These are phyloP conservation scores for Dictyostelium firmibasis DNA, from an alignment of 78 protist genomes.

Conservation along the genomic window DNA sequence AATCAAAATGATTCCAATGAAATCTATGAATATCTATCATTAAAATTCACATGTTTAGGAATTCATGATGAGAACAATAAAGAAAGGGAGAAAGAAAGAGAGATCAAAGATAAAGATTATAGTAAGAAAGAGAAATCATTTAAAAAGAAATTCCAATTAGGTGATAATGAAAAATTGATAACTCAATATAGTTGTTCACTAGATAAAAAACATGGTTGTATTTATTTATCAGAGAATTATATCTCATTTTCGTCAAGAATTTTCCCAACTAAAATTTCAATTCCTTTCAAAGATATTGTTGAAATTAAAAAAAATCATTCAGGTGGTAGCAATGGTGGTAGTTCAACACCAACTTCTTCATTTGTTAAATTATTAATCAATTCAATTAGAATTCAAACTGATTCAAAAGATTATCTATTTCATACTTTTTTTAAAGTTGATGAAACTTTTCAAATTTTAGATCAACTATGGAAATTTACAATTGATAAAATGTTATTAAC, in stretches of 20 bases:
- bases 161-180: slow-evolving; percentile 21
- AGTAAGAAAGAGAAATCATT: slow-evolving; percentile 42
- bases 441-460: slow-evolving; percentile 63
- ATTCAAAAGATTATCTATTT: slow-evolving; percentile 32
- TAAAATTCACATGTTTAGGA: slow-evolving; percentile 64
- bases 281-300: slow-evolving; percentile 17
- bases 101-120: slow-evolving; percentile 37
- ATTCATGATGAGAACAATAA: slow-evolving; percentile 48
- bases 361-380: slow-evolving; percentile 11
- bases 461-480: slow-evolving; percentile 65
- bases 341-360: not conserved
- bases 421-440: slow-evolving; percentile 70
- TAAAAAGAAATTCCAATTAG: slow-evolving; percentile 36
- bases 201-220: slow-evolving; percentile 76
- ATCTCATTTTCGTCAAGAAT: slow-evolving; percentile 45
- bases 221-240: slow-evolving; percentile 65
- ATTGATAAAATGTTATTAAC: slow-evolving; percentile 45
- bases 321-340: not conserved
- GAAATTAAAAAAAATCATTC: slow-evolving; percentile 45
- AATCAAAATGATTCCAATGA: slow-evolving; percentile 42
- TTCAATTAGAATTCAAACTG: slow-evolving; percentile 59
- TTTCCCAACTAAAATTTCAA: slow-evolving; percentile 18
- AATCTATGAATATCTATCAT: slow-evolving; percentile 44
- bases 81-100: slow-evolving; percentile 21
- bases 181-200: slow-evolving; percentile 70